Conservation (phyloP, 768 basidiomycete species). For the Pulveroboletus sp. region DNA sequence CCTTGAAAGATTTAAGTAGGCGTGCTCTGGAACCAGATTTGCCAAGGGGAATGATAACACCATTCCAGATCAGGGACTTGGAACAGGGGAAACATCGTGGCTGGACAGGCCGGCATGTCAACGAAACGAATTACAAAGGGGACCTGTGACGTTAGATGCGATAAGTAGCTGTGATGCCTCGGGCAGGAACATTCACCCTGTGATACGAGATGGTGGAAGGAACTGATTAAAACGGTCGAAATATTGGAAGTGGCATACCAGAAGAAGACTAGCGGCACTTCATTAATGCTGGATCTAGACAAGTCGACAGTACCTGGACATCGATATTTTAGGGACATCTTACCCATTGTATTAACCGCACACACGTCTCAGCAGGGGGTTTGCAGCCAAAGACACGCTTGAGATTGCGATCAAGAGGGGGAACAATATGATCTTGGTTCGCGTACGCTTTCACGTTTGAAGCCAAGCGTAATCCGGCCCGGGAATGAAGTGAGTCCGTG, state of each 20-base stretch:
- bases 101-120: background rate
- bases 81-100: conserved; percentile 1
- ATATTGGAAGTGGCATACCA: conserved; percentile 9
- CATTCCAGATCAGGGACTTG: conserved; percentile 6
- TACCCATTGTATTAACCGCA: conserved; percentile 1
- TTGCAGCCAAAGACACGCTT: background rate
- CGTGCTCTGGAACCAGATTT: background rate
- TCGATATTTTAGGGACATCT: conserved; percentile 17
- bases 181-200: conserved; percentile 1
- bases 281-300: conserved; percentile 5
- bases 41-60: conserved; percentile 1
- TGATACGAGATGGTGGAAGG: conserved; percentile 1
- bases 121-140: conserved; percentile 5
- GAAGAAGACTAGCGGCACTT: conserved; percentile 6
- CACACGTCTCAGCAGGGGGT: background rate
- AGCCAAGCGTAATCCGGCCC: no score
- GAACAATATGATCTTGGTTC: background rate
- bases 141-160: conserved; percentile 21
- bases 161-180: conserved; percentile 5
- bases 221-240: conserved; percentile 9
- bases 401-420: background rate
- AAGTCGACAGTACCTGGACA: conserved; percentile 18
- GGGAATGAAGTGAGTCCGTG: no score
- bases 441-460: no score
- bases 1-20: conserved; percentile 22